Base-by-base conservation (phyloP, 139 green algal species). In the Picochlorum costavermella region DNA sequence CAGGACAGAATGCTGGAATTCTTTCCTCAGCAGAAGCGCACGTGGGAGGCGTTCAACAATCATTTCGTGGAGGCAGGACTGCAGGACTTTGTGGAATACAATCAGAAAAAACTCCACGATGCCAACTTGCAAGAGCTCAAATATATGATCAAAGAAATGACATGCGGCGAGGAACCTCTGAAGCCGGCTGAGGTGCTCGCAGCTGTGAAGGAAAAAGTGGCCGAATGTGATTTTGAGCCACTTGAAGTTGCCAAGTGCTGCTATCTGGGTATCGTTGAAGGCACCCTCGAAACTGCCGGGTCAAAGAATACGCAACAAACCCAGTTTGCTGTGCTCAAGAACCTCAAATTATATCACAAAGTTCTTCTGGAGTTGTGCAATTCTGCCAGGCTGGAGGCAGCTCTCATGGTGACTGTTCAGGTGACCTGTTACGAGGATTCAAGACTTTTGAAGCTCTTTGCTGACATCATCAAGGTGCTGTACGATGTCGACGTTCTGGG, bases 371-470 rank as follows among this genome's bases (percentile, higher is more conserved):
- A 71, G 1, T 88, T 90, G 61, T 82, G 70, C 64, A 80, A 67
- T 29, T 69, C 67, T 63, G 75, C 75, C 30, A 88, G 89, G 61
- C 67, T 88, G 69, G 91, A 98, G 81, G 69, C 90, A n/a, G 65
- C 83, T 26, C 62, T 80, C 55, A 68, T 76, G 13, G 45, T 44
- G 30, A 63, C 36, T 26, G 56, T 72, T n/a, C 73, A 76, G 64
- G 88, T 95, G 60, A 81, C 83, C 31, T 97, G 90, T 81, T 98
- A 98, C 66, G 91, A 98, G 78, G 91, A 97, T 75, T 88, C 72
- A 57, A 83, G 90, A 58, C 72, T 96, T 70, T 76, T 96, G 45
- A 96, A 96, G 76, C 72, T 95, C 48, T 97, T 96, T 76, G 73
- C 71, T 11, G 83, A 92, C 72, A 89, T 95, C 20, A 63, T 96